Evolutionary conservation across 2,329 filamentous ascomycete genomes (phyloP).

Genomic region (Onygenales sp.): DNA sequence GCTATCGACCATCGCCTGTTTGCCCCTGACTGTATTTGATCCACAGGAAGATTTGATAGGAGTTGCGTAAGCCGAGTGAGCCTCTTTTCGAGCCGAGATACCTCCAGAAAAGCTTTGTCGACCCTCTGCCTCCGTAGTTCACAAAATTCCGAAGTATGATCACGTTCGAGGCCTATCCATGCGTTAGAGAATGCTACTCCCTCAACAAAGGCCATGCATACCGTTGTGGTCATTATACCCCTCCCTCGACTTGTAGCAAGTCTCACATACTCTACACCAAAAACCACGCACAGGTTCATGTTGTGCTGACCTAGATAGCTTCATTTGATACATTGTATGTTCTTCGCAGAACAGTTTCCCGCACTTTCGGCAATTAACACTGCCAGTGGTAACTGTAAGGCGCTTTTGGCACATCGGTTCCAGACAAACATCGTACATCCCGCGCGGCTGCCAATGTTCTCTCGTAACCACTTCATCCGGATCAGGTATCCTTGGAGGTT

Average conservation of each 20-base stretch:
- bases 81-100: conserved; percentile 82
- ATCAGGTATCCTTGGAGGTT: conserved; percentile 44
- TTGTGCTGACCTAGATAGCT: conserved; percentile 75
- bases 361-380: conserved; percentile 87
- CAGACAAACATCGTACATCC: conserved; percentile 67
- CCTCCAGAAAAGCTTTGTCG: conserved; percentile 77
- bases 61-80: conserved; percentile 82
- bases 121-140: conserved; percentile 65
- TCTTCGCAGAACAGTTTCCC: conserved; percentile 91
- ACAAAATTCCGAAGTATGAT: conserved; percentile 64
- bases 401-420: conserved; percentile 78
- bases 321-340: conserved; percentile 99
- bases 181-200: conserved; percentile 8
- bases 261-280: conserved; percentile 95
- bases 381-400: conserved; percentile 69
- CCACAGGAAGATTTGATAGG: conserved; percentile 64
- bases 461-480: conserved; percentile 85
- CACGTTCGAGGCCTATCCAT: conserved; percentile 49
- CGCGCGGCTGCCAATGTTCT: conserved; percentile 77
- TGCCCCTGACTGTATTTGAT: conserved; percentile 46
- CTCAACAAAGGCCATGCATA: conserved; percentile 10
- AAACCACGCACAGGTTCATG: conserved; percentile 84
- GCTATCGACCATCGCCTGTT: conserved; percentile 44
- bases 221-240: conserved; percentile 86
- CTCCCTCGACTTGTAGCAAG: conserved; percentile 94